phyloP scores from a whole-genome alignment of 2,329 filamentous ascomycete genomes.

The Botryotinia globosa region DNA sequence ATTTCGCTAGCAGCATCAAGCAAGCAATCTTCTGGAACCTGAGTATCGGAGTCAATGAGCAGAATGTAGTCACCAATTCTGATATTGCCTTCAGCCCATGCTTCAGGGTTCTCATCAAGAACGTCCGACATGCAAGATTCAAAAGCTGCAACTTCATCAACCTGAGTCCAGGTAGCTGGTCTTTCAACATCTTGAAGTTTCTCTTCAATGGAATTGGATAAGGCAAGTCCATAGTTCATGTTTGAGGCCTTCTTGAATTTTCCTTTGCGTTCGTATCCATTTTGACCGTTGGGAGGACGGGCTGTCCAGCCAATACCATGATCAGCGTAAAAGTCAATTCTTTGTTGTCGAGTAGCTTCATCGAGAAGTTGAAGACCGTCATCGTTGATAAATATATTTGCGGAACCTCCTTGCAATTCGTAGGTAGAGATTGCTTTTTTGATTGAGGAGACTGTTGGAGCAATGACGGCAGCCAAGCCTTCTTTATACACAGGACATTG shows the following conservation, averaged over 20 bases:
- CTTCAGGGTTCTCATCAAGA: conserved; percentile 48
- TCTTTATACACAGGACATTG: conserved; percentile 90
- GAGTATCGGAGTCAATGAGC: conserved; percentile 66
- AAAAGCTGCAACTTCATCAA: conserved; percentile 47
- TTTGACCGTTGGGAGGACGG: conserved; percentile 61
- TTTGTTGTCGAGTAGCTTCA: conserved; percentile 58
- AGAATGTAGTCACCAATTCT: conserved; percentile 62
- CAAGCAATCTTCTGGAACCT: conserved; percentile 65
- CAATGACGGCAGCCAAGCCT: conserved; percentile 70
- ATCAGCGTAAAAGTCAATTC: conserved; percentile 67
- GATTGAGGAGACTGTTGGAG: conserved; percentile 72
- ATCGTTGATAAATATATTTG: conserved; percentile 75
- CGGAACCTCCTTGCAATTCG: conserved; percentile 72
- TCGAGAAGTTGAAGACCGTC: conserved; percentile 68
- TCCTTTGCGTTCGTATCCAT: conserved; percentile 56
- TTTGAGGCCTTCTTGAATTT: conserved; percentile 59
- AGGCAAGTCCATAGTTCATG: conserved; percentile 62
- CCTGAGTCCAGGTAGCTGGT: conserved; percentile 20
- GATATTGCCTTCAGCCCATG: conserved; percentile 59
- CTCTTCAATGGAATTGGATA: conserved; percentile 38
- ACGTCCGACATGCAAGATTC: conserved; percentile 48
- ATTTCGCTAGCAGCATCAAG: conserved; percentile 71
- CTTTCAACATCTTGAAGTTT: conserved; percentile 14
- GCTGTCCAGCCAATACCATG: conserved; percentile 69
- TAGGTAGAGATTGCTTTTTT: conserved; percentile 76